Conservation (phyloP, 805 yeast species). For the Clavispora carvajalis region DNA sequence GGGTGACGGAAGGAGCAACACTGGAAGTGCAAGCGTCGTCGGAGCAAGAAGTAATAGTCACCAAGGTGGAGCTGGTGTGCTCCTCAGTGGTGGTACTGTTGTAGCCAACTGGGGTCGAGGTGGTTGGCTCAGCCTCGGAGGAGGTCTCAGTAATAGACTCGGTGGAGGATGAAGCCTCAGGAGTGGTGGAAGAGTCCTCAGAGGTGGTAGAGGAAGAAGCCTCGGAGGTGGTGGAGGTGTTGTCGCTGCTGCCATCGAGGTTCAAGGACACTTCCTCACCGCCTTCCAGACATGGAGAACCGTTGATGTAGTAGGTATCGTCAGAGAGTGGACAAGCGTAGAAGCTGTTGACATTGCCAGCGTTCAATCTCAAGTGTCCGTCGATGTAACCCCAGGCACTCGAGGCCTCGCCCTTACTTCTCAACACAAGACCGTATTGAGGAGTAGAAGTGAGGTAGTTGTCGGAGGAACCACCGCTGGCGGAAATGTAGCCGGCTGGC, state of each 20-base stretch:
- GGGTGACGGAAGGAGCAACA: constrained; percentile 5
- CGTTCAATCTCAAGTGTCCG: constrained; percentile 22
- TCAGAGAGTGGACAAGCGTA: constrained; percentile 21
- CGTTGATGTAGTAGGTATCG: constrained; percentile 11
- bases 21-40: constrained; percentile 9
- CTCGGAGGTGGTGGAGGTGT: constrained; percentile 20
- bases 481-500: constrained; percentile 26
- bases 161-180: constrained; percentile 17
- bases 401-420: constrained; percentile 16
- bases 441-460: constrained; percentile 12
- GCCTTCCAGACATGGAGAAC: constrained; percentile 6
- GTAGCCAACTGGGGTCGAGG: constrained; percentile 1
- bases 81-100: constrained; percentile 10
- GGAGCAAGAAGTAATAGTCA: constrained; percentile 23
- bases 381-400: constrained; percentile 24
- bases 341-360: constrained; percentile 13
- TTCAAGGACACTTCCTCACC: constrained; percentile 8
- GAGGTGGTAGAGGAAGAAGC: constrained; percentile 21
- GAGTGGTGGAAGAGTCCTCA: constrained; percentile 22
- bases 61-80: constrained; percentile 18
- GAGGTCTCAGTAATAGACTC: constrained; percentile 14
- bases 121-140: constrained; percentile 2
- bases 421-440: constrained; percentile 12
- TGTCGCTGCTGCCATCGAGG: constrained; percentile 5
- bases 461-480: constrained; percentile 11